Conservation (phyloP, 2,329 filamentous ascomycete genomes). For the Huntiella decipiens region DNA sequence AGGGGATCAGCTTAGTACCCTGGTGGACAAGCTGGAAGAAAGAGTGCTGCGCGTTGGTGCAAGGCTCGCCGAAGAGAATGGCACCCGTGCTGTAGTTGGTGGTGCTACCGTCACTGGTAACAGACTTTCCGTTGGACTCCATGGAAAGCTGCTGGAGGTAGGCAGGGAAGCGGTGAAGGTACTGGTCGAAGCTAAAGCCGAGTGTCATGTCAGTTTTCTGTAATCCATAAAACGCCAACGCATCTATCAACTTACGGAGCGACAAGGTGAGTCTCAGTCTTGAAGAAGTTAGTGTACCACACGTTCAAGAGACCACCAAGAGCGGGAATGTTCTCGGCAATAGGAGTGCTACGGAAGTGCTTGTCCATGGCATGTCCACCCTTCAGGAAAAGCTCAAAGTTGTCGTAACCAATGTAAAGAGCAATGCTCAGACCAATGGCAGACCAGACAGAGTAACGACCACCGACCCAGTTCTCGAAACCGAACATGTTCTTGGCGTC, state of each 20-base stretch:
- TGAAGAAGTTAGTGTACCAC: conserved; percentile 98
- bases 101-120: conserved; percentile 71
- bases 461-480: conserved; percentile 96
- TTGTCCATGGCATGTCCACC: conserved; percentile 96
- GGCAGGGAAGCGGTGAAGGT: conserved; percentile 95
- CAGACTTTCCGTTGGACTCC: conserved; percentile 98
- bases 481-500: conserved; percentile 99
- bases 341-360: conserved; percentile 81
- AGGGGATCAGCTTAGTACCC: conserved; percentile 94
- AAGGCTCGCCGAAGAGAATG: conserved; percentile 93
- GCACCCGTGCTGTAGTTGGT: conserved; percentile 93
- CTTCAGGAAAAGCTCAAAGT: conserved; percentile 89
- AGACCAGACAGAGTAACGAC: conserved; percentile 96
- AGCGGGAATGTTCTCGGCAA: conserved; percentile 87
- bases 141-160: conserved; percentile 98
- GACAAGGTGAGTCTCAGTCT: conserved; percentile 91
- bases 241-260: conserved; percentile 49
- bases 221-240: not conserved
- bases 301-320: conserved; percentile 86
- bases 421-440: conserved; percentile 90
- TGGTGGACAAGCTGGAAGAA: conserved; percentile 99
- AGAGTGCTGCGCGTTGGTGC: conserved; percentile 97
- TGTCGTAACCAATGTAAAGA: conserved; percentile 90
- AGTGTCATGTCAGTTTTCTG: conserved; percentile 6
- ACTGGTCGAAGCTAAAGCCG: conserved; percentile 68